Conservation (phyloP, 208 protist genomes). For the Porcisia hertigi region DNA sequence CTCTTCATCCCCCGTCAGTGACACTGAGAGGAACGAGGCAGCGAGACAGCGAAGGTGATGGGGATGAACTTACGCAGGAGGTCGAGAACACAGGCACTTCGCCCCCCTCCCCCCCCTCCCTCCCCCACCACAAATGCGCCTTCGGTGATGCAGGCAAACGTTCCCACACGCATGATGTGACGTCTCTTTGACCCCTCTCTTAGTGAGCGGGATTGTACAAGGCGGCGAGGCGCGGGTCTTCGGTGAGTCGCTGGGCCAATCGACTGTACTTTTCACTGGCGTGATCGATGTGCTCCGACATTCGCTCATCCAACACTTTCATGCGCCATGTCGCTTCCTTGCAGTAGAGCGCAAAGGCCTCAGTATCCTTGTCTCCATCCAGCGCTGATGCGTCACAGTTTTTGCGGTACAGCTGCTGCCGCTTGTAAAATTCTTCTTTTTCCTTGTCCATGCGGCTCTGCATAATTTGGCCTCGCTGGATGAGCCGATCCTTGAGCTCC, state of each 20-base stretch:
- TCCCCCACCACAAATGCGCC: neutral
- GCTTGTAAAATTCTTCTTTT: constrained; percentile 81
- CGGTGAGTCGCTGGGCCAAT: constrained; percentile 72
- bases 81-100: neutral
- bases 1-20: neutral
- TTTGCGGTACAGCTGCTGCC: constrained; percentile 78
- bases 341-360: constrained; percentile 86
- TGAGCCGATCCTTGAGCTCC: constrained; percentile 90
- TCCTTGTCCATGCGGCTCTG: constrained; percentile 87
- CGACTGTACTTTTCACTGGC: constrained; percentile 86
- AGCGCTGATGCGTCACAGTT: constrained; percentile 62
- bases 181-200: neutral
- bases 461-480: constrained; percentile 92
- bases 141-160: neutral
- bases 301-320: constrained; percentile 88
- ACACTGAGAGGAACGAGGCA: neutral
- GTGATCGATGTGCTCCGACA: constrained; percentile 85
- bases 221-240: constrained; percentile 69
- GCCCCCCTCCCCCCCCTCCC: too few species aligned
- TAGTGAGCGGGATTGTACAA: constrained; percentile 43
- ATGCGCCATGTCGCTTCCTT: constrained; percentile 92
- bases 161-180: neutral
- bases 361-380: constrained; percentile 70
- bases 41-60: neutral
- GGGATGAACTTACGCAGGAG: neutral